Percentiles rank a stretch among this genome's conserved stretches.
These are phyloP conservation scores for Polyporus arcularius DNA, from an alignment of 768 basidiomycete species.

Conservation along the genomic window DNA sequence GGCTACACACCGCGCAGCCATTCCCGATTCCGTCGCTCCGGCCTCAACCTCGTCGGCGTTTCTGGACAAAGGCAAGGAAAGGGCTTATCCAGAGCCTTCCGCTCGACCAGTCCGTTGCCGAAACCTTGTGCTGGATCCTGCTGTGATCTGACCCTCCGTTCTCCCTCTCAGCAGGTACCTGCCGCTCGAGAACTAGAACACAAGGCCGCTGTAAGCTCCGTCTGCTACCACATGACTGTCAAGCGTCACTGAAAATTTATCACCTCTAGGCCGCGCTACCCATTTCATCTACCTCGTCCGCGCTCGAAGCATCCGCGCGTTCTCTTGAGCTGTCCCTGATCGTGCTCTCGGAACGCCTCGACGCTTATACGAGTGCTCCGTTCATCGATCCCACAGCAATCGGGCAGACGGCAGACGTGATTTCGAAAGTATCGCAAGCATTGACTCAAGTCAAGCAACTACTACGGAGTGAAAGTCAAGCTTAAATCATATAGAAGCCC, in stretches of 20 bases:
- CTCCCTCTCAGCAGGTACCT: too few relatives aligned
- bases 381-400: slow-evolving; percentile 50
- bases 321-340: slow-evolving; percentile 57
- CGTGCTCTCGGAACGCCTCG: slow-evolving; percentile 52
- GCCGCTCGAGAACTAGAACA: not conserved
- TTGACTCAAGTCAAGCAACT: slow-evolving; percentile 60
- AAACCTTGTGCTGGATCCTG: too few relatives aligned
- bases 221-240: not conserved
- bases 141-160: too few relatives aligned
- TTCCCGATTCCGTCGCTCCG: not conserved
- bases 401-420: slow-evolving; percentile 64
- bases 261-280: not conserved
- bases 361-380: slow-evolving; percentile 41
- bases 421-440: slow-evolving; percentile 64
- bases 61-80: slow-evolving; percentile 10
- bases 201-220: not conserved
- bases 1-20: not conserved
- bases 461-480: slow-evolving; percentile 47
- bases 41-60: not conserved
- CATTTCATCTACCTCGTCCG: slow-evolving; percentile 16
- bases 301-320: slow-evolving; percentile 40
- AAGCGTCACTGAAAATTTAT: not conserved
- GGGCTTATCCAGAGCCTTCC: not conserved
- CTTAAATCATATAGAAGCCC: slow-evolving; percentile 11
- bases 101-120: not conserved